Base-by-base conservation (phyloP, 2,329 filamentous ascomycete genomes). In the Fusarium camptoceras region DNA sequence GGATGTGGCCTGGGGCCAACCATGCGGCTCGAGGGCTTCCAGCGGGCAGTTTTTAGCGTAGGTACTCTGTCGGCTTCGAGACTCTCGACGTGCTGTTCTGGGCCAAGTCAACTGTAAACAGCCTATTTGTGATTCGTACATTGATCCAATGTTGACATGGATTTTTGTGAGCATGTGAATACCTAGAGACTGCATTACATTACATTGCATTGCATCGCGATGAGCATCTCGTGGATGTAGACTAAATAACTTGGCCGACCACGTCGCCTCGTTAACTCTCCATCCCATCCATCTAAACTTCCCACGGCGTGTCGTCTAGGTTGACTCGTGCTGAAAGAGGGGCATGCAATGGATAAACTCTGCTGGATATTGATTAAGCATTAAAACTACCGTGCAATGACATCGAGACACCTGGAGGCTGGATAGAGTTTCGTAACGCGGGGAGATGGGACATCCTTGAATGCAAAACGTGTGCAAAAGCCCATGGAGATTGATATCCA, bases 1-100 rank as follows among this genome's bases (percentile, higher is more conserved):
- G 53, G 25, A 47, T 55, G 54, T 60, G 48, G 63, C 62, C 59
- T 57, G 24, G 11, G 27, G 24, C 31, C 24, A 54, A 56, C 56
- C 66, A 55, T 70, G 67, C 66, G 66, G 66, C 67, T 70, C 63
- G 49, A 44, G 37, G 51, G 39, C 51, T 48, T 56, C 51, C 51
- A 50, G 49, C 24, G 37, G 42, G 49, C 24, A 43, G 42, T n/a
- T 10, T 37, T 11, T 37, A 37, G 34, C 18, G 34, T 37, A 11
- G 34, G 34, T n/a, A n/a, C 34, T 37, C 34, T 37, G 34, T 37
- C 20, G 51, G 48, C 51, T 55, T 70, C 62, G 53, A 70, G 67
- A 61, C 62, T 39, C 18, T 50, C 20, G 42, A 27, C 27, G 22
- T 43, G 43, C 14, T 24, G 60, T 55, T 65, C 49, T 50, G 55